Percentiles rank a stretch among this genome's conserved stretches.
These are phyloP conservation scores for Tanacetum coccineum DNA, from an alignment of 129 eudicot species.

Conservation along the genomic window DNA sequence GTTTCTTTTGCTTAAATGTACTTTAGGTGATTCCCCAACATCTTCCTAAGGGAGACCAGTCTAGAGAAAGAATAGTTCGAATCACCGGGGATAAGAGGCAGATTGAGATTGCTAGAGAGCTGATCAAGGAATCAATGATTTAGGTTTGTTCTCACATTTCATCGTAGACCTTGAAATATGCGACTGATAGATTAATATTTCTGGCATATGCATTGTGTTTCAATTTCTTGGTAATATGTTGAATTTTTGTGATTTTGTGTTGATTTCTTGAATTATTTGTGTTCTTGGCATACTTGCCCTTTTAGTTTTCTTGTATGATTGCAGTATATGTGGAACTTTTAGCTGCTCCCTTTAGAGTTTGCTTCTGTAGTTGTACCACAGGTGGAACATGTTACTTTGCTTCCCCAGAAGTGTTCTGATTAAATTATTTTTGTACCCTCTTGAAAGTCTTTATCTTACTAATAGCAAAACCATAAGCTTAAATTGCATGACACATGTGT, in stretches of 20 bases:
- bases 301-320: background rate
- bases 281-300: background rate
- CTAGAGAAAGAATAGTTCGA: constrained; percentile 72
- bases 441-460: background rate
- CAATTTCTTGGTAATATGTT: background rate
- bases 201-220: background rate
- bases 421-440: background rate
- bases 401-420: background rate
- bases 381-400: background rate
- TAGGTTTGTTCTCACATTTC: constrained; percentile 61
- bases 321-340: background rate
- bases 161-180: constrained; percentile 8
- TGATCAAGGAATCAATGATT: constrained; percentile 88
- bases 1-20: constrained; percentile 9
- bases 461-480: background rate
- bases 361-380: background rate
- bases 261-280: background rate
- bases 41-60: constrained; percentile 73
- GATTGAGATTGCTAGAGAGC: constrained; percentile 79
- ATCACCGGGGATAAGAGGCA: constrained; percentile 82
- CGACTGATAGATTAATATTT: background rate
- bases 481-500: background rate
- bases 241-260: constrained; percentile 12
- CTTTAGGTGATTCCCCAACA: constrained; percentile 81
- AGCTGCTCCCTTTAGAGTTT: background rate